Conservation (phyloP, 106 monocot genomes). For the Iris macrosiphon region DNA sequence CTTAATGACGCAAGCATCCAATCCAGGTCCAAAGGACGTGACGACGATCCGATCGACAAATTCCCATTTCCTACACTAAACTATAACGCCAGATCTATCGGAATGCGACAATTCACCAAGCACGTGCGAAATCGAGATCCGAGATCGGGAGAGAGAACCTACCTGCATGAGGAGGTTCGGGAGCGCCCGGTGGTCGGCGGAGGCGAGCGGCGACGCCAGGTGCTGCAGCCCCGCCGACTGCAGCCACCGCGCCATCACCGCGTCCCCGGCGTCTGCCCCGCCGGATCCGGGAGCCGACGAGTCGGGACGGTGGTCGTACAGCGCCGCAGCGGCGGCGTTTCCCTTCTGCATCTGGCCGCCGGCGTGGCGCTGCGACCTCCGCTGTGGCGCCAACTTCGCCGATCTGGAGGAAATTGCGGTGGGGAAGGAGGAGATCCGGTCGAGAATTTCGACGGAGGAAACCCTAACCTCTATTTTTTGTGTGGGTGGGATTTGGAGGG, state of each 20-base stretch:
- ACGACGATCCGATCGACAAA: too few species aligned
- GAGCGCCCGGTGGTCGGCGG: constrained; percentile 41
- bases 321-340: constrained; percentile 28
- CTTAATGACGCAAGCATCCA: too few species aligned
- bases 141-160: neutral
- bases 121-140: constrained; percentile 1
- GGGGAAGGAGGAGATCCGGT: too few species aligned
- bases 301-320: constrained; percentile 31
- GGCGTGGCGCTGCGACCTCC: constrained; percentile 67
- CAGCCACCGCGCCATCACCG: constrained; percentile 78
- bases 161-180: constrained; percentile 67
- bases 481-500: too few species aligned
- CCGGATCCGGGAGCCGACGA: constrained; percentile 3
- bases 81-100: too few species aligned
- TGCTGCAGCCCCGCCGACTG: constrained; percentile 91
- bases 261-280: constrained; percentile 48
- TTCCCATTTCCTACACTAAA: too few species aligned
- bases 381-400: constrained; percentile 59
- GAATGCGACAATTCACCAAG: neutral
- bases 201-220: constrained; percentile 56
- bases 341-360: constrained; percentile 55
- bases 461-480: too few species aligned
- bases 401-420: neutral
- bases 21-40: too few species aligned
- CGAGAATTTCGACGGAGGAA: too few species aligned